These are phyloP conservation scores for Chytridium lagenaria DNA, from an alignment of 371 early-diverging fungal species.

Conservation along the genomic window DNA sequence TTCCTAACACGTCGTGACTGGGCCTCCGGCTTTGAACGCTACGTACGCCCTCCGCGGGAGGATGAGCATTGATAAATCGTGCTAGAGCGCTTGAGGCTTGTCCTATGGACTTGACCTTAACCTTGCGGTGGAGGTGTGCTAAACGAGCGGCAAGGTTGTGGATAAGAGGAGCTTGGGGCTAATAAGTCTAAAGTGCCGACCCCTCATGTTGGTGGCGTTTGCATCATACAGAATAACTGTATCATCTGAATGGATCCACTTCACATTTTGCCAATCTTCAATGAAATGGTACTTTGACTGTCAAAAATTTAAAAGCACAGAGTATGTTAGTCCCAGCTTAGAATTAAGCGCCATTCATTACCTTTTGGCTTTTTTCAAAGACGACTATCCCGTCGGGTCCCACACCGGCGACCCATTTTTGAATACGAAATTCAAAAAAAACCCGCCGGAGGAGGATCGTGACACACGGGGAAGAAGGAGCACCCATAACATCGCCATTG, in stretches of 20 bases:
- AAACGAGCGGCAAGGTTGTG: conserved; percentile 35
- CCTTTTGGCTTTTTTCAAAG: conserved; percentile 46
- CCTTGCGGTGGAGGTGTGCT: conserved; percentile 20
- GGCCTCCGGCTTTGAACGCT: not conserved
- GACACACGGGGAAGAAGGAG: conserved; percentile 54
- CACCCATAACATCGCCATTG: conserved; percentile 54
- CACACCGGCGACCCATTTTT: conserved; percentile 51
- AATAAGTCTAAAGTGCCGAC: conserved; percentile 23
- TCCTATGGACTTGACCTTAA: not conserved
- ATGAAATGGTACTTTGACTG: conserved; percentile 29
- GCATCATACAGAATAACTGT: conserved; percentile 27
- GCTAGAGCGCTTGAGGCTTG: not conserved
- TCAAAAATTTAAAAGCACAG: too few relatives aligned
- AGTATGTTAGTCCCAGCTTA: too few relatives aligned
- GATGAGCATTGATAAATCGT: not conserved
- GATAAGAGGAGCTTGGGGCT: conserved; percentile 38
- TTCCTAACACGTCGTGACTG: conserved; percentile 7
- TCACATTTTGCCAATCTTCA: conserved; percentile 28
- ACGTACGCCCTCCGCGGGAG: not conserved
- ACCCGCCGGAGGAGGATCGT: conserved; percentile 55
- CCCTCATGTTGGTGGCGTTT: not conserved
- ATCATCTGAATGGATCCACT: conserved; percentile 32
- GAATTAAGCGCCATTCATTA: conserved; percentile 22
- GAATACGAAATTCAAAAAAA: conserved; percentile 58
- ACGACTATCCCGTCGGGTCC: conserved; percentile 50